Base-by-base conservation (phyloP, 2,329 filamentous ascomycete species). In the Colletotrichum sp. region DNA sequence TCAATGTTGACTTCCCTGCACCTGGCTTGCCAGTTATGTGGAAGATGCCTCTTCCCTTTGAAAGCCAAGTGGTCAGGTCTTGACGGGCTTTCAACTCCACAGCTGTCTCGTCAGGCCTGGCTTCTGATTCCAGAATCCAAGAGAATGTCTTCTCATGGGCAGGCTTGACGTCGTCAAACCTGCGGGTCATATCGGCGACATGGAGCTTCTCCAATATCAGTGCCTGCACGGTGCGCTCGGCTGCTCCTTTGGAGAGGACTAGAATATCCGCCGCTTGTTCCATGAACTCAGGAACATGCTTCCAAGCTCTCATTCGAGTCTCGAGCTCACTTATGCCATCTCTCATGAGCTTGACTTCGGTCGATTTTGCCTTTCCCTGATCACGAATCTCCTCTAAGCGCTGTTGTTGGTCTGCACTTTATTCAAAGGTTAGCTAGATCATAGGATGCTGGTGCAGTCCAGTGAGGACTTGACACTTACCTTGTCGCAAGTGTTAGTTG, bases 21-120 rank as follows among this genome's bases (percentile, higher is more conserved):
- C 68, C 72, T 5, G 72, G 72, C 13, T 75, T 75, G 16, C 72
- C 71, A 8, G 44, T 21, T 49, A 49, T 49, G 18, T 71, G 67
- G 1, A 71, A 64, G 3, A 75, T 30, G 24, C 55, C 55, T 26
- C 28, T 30, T 26, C 24, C 24, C 21, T 26, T 6, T 8, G 24
- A 28, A 8, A 26, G 8, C 12, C 55, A 59, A 28, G 21, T 18
- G 15, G 15, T 10, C 6, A 30, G 21, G 68, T 39, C n/a, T 57
- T 7, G 15, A n/a, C 24, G 6, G 6, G 12, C 6, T 7, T 21
- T 21, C 18, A 21, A 6, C 18, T 49, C 44, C 44, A 49, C 18
- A 21, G 18, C 1, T 49, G 44, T 49, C 44, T 49, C 44, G 1
- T 21, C 18, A 49, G 18, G 9, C 12, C 44, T 28, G 18, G 16